These are phyloP conservation scores for Pseudogymnoascus sp. DNA, from an alignment of 2,329 filamentous ascomycete genomes.

Conservation along the genomic window DNA sequence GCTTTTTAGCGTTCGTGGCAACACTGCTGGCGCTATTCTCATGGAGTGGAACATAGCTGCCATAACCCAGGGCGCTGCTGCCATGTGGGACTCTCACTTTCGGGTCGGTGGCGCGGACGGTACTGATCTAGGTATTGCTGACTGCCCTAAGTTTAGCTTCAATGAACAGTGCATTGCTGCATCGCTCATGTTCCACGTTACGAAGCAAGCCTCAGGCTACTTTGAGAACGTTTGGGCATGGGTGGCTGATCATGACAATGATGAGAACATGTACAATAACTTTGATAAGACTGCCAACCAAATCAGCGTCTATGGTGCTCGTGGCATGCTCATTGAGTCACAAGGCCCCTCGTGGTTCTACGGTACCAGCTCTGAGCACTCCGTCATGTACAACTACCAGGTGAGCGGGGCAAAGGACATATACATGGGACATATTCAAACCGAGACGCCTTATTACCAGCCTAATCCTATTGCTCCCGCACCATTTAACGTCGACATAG, in stretches of 20 bases:
- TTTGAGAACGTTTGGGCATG: conserved; percentile 40
- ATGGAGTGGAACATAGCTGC: conserved; percentile 52
- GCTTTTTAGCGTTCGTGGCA: conserved; percentile 50
- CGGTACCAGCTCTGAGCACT: conserved; percentile 60
- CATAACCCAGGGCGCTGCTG: conserved; percentile 32
- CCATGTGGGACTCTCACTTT: conserved; percentile 36
- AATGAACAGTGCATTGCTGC: conserved; percentile 26
- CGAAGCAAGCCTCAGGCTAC: conserved; percentile 28
- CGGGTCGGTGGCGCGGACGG: conserved; percentile 36
- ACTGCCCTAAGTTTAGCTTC: conserved; percentile 33
- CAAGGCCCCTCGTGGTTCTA: conserved; percentile 69
- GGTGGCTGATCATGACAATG: conserved; percentile 35
- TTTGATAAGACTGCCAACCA: conserved; percentile 19
- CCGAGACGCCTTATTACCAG: conserved; percentile 43
- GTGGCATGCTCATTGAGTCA: conserved; percentile 48
- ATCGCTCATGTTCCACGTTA: conserved; percentile 26
- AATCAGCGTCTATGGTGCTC: conserved; percentile 29
- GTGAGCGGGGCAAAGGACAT: conserved; percentile 36
- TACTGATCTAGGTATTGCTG: conserved; percentile 32
- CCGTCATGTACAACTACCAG: conserved; percentile 62
- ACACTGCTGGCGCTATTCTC: conserved; percentile 50
- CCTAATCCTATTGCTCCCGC: conserved; percentile 32
- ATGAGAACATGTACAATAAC: conserved; percentile 15
- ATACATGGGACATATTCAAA: conserved; percentile 32
- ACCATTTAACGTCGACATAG: conserved; percentile 31